Evolutionary conservation across 148 eudicot genomes (phyloP).

Genomic region (Nepenthes gracilis): DNA sequence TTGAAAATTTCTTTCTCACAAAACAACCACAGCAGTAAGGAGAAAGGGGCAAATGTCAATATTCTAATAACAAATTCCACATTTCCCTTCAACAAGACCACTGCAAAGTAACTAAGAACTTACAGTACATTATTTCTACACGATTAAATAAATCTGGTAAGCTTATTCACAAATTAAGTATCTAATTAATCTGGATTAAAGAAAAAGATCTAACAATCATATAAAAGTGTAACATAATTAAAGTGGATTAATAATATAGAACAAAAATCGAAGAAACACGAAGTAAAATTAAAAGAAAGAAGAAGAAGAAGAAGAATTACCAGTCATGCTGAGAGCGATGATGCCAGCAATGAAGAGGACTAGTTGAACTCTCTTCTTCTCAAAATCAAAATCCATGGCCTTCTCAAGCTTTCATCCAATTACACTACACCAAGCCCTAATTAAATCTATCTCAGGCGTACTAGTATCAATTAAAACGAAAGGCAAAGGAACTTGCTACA

Average conservation of each 20-base stretch:
- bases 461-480: too few relatives aligned
- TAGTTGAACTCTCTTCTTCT: conserved; percentile 40
- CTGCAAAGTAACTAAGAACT: not conserved
- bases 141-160: not conserved
- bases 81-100: not conserved
- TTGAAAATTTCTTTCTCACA: too few relatives aligned
- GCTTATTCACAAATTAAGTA: not conserved
- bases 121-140: not conserved
- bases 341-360: conserved; percentile 33
- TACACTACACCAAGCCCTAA: not conserved
- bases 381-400: conserved; percentile 30
- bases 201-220: not conserved
- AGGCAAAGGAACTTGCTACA: too few relatives aligned
- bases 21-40: too few relatives aligned
- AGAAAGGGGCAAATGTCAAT: too few relatives aligned
- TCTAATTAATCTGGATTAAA: not conserved
- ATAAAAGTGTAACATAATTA: not conserved
- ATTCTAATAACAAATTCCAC: too few relatives aligned
- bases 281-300: not conserved
- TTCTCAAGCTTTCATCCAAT: not conserved
- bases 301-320: conserved; percentile 11
- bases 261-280: not conserved
- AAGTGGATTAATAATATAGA: not conserved
- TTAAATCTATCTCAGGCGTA: too few relatives aligned
- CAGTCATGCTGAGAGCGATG: conserved; percentile 46